Base-by-base conservation (phyloP, 2,329 filamentous ascomycete species). In the Alternaria ventricosa region DNA sequence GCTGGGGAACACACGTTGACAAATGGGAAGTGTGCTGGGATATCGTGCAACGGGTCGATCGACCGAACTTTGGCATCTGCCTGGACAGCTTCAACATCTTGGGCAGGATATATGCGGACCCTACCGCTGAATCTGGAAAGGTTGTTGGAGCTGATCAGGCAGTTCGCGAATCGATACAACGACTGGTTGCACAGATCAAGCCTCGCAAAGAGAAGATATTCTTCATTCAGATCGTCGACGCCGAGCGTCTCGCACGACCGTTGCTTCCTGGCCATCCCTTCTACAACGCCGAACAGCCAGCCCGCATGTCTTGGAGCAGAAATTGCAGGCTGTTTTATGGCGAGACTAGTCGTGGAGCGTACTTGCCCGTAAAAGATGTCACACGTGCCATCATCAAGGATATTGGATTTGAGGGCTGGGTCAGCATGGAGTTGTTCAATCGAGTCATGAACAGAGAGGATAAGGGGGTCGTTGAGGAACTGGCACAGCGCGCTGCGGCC, bases 71-170 rank as follows among this genome's bases (percentile, higher is more conserved):
- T 73, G 92, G 92, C 8, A 82, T 93, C 44, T 93, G 91, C 74
- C 83, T 94, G 23, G 92, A 94, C 78, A 92, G 89, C 0, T 94
- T 93, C 81, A 92, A 94, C 78, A 90, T 94, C 63, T 87, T 90
- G 0, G 91, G 87, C 0, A 82, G 88, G 6, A 87, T 92, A 63
- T 94, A 87, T 68, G 92, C 89, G 0, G 91, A 94, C 71, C 92
- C 91, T 0, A 78, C 87, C 0, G 78, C 84, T 0, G 67, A 80
- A 0, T 82, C 82, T 0, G 87, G 90, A 4, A 84, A 84, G 67
- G 87, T 82, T 0, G 67, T 79, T 44, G 0, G 82, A 87, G 89
- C 87, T 8, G 87, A 90, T 3, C 79, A 81, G 6, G 85, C 84
- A 0, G 83, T 91, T 1, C 75, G 78, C 8, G 80, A 81, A 1